These are phyloP conservation scores for Theileria sp. DNA, from an alignment of 169 alveolate species.

Conservation along the genomic window DNA sequence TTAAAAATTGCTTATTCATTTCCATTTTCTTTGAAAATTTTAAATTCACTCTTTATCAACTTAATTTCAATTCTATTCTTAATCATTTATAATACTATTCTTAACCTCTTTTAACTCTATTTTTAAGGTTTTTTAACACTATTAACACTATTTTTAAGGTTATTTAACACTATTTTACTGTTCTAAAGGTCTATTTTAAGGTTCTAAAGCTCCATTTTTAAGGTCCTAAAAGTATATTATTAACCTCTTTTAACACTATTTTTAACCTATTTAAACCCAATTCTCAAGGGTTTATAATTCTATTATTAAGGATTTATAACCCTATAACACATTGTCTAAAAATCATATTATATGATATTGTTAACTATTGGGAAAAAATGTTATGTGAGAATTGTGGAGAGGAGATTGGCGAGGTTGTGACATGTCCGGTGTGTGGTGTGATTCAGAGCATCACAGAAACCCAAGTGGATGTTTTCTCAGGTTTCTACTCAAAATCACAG, in stretches of 20 bases:
- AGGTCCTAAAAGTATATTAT: too few relatives aligned
- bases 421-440: constrained; percentile 59
- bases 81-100: neutral
- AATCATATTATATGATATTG: neutral
- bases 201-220: too few relatives aligned
- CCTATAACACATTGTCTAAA: neutral
- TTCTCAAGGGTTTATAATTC: too few relatives aligned
- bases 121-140: too few relatives aligned
- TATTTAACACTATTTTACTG: too few relatives aligned
- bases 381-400: constrained; percentile 59
- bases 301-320: too few relatives aligned
- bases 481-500: constrained; percentile 44
- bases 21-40: neutral
- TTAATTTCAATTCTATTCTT: constrained; percentile 23
- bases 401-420: constrained; percentile 30
- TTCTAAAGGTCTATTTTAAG: too few relatives aligned
- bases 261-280: neutral
- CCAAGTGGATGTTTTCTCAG: constrained; percentile 38
- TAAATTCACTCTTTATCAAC: constrained; percentile 18
- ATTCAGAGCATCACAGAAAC: constrained; percentile 45
- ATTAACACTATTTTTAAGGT: neutral
- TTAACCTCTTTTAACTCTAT: too few relatives aligned
- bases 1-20: neutral
- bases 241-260: neutral
- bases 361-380: constrained; percentile 3